A percentile compares a stretch with the other conserved stretches of the same genome.
These are phyloP conservation scores for Trichopus zeylanicus DNA, from an alignment of 116 monocot species.

Conservation along the genomic window DNA sequence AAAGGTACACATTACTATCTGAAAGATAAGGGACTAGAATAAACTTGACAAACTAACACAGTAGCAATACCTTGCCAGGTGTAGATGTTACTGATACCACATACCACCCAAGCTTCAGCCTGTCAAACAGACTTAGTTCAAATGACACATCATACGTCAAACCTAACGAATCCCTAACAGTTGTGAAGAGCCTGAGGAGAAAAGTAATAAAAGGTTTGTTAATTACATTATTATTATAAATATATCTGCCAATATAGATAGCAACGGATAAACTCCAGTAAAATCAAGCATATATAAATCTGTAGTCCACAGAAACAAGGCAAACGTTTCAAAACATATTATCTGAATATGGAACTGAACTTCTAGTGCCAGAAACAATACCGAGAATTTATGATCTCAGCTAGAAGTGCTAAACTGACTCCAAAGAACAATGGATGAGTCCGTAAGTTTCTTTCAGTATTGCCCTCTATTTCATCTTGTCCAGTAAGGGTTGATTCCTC, in stretches of 20 bases:
- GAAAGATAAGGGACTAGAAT: neutral
- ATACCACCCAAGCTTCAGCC: slow-evolving; percentile 91
- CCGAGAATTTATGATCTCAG: slow-evolving; percentile 99
- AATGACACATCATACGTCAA: slow-evolving; percentile 99
- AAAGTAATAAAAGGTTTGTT: neutral
- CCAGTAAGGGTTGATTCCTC: slow-evolving; percentile 8
- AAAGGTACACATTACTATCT: neutral
- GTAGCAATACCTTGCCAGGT: slow-evolving; percentile 68
- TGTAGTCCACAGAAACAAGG: neutral
- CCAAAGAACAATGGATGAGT: slow-evolving; percentile 92
- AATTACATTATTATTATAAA: neutral
- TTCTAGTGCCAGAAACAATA: slow-evolving; percentile 11
- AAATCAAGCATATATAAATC: neutral
- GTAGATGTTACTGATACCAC: slow-evolving; percentile 97
- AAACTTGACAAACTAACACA: neutral
- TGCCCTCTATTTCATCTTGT: slow-evolving; percentile 8
- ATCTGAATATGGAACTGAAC: slow-evolving; percentile 2
- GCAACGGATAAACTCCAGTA: no score
- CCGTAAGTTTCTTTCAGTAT: slow-evolving; percentile 31
- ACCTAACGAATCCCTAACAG: slow-evolving; percentile 92
- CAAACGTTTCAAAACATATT: neutral
- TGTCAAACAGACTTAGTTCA: slow-evolving; percentile 94
- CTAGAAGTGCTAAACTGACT: slow-evolving; percentile 69
- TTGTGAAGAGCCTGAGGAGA: slow-evolving; percentile 82
- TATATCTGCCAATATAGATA: no score